Percentiles rank a stretch among this genome's conserved stretches.
Evolutionary conservation across 441 rosid species (phyloP).

Genomic region (Adansonia madagascariensis): DNA sequence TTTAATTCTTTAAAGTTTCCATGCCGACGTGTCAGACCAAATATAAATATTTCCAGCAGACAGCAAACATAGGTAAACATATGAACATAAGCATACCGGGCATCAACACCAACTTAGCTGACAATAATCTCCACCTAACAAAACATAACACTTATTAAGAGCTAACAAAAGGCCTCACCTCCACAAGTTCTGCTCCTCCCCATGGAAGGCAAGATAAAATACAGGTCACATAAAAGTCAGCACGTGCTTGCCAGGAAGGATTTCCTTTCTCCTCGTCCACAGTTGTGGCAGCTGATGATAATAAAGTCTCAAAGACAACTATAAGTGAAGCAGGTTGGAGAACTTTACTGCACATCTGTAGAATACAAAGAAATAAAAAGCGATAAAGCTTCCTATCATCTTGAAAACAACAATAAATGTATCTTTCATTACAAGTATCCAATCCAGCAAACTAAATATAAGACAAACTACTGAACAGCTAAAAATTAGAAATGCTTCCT

Average conservation of each 20-base stretch:
- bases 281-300: slow-evolving; percentile 96
- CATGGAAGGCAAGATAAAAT: slow-evolving; percentile 96
- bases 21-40: background rate
- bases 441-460: background rate
- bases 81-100: background rate
- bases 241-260: slow-evolving; percentile 95
- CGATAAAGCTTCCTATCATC: slow-evolving; percentile 4
- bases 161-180: slow-evolving; percentile 20
- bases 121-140: background rate
- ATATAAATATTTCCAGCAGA: slow-evolving; percentile 2
- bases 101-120: slow-evolving; percentile 9
- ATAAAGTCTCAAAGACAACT: slow-evolving; percentile 79
- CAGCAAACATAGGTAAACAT: background rate
- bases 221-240: slow-evolving; percentile 90
- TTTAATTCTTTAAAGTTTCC: background rate
- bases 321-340: slow-evolving; percentile 85
- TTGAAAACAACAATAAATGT: slow-evolving; percentile 17
- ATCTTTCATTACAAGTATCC: slow-evolving; percentile 14
- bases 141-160: too few relatives aligned
- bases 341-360: slow-evolving; percentile 95
- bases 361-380: slow-evolving; percentile 29
- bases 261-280: slow-evolving; percentile 99
- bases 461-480: background rate
- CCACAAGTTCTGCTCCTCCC: slow-evolving; percentile 95
- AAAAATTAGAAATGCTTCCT: background rate